Evolutionary conservation across 768 basidiomycete species (phyloP).

Genomic region (Agaricus sinodeliciosus): DNA sequence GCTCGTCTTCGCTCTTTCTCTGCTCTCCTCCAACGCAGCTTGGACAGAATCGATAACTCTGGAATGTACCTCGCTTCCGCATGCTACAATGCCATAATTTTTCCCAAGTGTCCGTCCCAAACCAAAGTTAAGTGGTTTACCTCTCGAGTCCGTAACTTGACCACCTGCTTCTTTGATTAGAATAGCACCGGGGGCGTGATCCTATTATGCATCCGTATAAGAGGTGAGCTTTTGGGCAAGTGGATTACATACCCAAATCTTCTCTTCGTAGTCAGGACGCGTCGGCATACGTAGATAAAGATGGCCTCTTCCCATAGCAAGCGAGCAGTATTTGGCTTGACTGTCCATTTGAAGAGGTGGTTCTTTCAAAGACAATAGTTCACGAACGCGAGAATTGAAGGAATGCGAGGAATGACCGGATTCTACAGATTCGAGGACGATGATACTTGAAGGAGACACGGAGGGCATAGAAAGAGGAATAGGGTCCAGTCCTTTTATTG

Average conservation of each 20-base stretch:
- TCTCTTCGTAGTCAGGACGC: slow-evolving; percentile 76
- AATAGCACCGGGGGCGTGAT: slow-evolving; percentile 84
- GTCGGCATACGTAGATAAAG: slow-evolving; percentile 79
- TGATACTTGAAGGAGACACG: slow-evolving; percentile 36
- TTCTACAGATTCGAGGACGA: slow-evolving; percentile 90
- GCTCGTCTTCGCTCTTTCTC: background rate
- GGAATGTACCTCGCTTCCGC: slow-evolving; percentile 62
- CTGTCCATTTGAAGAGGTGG: slow-evolving; percentile 85
- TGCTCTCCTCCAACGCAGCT: slow-evolving; percentile 34
- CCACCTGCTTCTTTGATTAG: slow-evolving; percentile 90
- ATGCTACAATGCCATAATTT: slow-evolving; percentile 86
- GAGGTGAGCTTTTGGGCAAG: background rate
- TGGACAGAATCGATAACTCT: slow-evolving; percentile 71
- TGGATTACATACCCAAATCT: slow-evolving; percentile 76
- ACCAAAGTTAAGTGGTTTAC: slow-evolving; percentile 75
- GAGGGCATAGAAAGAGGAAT: slow-evolving; percentile 34
- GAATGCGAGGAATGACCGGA: slow-evolving; percentile 84
- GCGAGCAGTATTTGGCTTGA: slow-evolving; percentile 90
- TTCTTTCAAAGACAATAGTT: slow-evolving; percentile 59
- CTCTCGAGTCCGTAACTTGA: slow-evolving; percentile 78
- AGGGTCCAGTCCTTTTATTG: slow-evolving; percentile 44
- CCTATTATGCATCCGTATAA: slow-evolving; percentile 34
- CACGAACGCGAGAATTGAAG: slow-evolving; percentile 70
- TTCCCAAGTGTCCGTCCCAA: slow-evolving; percentile 78
- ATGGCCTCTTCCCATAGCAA: slow-evolving; percentile 82